Conservation (phyloP, 208 protist genomes). For the Crithidia bombi region DNA sequence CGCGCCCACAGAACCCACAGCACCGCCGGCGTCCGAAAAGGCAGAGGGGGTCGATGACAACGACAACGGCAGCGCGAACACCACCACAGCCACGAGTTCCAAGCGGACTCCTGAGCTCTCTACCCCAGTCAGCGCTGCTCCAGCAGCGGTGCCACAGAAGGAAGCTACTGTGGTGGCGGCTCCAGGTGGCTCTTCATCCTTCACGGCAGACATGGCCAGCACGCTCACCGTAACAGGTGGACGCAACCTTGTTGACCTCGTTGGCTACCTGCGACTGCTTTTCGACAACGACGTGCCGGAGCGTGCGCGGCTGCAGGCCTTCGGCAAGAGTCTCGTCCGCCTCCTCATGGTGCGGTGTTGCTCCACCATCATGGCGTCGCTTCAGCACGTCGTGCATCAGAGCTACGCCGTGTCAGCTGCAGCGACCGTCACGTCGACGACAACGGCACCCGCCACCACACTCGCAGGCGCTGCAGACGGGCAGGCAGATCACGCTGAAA, state of each 20-base stretch:
- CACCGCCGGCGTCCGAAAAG: neutral
- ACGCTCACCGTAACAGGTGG: constrained; percentile 5
- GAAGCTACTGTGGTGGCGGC: neutral
- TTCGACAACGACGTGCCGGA: constrained; percentile 66
- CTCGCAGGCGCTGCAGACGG: neutral
- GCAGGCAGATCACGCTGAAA: neutral
- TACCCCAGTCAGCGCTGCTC: no score
- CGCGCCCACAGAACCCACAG: neutral
- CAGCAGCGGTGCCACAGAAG: neutral
- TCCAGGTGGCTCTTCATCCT: constrained; percentile 23
- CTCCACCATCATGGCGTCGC: constrained; percentile 62
- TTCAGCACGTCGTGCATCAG: constrained; percentile 68
- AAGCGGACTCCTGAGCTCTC: neutral
- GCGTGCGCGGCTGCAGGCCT: constrained; percentile 54
- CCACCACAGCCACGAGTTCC: neutral
- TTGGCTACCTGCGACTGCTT: constrained; percentile 58
- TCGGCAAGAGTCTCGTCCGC: constrained; percentile 62
- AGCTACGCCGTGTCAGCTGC: constrained; percentile 38
- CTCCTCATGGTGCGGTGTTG: constrained; percentile 79
- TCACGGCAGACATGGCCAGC: constrained; percentile 25
- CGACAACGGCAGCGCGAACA: neutral
- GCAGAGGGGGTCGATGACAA: constrained; percentile 1
- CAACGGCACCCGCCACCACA: neutral
- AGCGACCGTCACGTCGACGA: neutral
- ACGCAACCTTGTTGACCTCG: constrained; percentile 58